Conservation (phyloP, 2,329 filamentous ascomycete genomes). For the Colletotrichum filicis region DNA sequence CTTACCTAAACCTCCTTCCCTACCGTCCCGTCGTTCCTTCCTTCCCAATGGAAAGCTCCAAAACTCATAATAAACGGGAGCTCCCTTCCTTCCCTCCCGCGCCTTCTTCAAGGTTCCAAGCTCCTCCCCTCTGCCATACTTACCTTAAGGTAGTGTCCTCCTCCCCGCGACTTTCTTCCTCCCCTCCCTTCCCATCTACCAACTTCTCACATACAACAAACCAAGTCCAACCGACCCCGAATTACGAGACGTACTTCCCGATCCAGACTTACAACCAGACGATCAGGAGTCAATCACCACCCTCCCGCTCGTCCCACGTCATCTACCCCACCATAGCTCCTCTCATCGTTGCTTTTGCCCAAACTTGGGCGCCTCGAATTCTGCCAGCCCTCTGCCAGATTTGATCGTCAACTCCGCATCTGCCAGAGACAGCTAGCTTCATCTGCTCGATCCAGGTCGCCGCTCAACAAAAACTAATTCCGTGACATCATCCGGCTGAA, state of each 20-base stretch:
- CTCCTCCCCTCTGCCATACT: neutral
- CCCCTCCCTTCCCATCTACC: neutral
- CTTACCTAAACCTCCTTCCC: slow-evolving; percentile 1
- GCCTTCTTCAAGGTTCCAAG: neutral
- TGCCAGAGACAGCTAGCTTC: slow-evolving; percentile 7
- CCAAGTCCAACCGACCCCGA: slow-evolving; percentile 5
- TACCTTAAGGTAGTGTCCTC: neutral
- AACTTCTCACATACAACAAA: slow-evolving; percentile 17
- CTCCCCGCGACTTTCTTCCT: neutral
- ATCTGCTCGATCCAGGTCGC: neutral
- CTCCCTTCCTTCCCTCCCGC: neutral
- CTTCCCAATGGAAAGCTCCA: neutral
- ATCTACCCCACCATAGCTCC: slow-evolving; percentile 20
- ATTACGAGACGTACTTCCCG: slow-evolving; percentile 5
- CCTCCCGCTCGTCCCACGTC: slow-evolving; percentile 20
- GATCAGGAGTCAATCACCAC: slow-evolving; percentile 20
- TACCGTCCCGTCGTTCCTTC: neutral
- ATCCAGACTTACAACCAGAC: slow-evolving; percentile 7
- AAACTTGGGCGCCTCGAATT: neutral
- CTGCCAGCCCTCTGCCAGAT: neutral
- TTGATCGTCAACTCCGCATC: neutral
- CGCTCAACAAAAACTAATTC: slow-evolving; percentile 6
- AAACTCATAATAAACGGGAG: slow-evolving; percentile 27
- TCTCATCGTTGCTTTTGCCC: slow-evolving; percentile 12
- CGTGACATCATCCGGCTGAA: slow-evolving; percentile 25